Conservation (phyloP, 2,329 filamentous ascomycete species). For the Ophiostoma triangulosporum region DNA sequence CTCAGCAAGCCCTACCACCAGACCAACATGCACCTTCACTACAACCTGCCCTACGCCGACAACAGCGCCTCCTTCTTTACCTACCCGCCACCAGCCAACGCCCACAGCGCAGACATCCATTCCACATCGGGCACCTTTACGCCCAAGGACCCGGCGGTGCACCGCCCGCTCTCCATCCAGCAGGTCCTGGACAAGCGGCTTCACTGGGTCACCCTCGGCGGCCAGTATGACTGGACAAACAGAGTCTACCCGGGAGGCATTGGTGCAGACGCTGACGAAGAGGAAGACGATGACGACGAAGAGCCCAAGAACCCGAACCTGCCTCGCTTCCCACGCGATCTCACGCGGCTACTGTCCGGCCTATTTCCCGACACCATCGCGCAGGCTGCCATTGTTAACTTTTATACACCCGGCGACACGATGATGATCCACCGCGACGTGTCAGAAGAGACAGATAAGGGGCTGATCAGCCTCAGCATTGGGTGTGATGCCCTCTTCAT, state of each 20-base stretch:
- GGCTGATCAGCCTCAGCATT: constrained; percentile 72
- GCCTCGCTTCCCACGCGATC: constrained; percentile 54
- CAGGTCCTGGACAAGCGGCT: constrained; percentile 67
- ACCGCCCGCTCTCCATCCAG: constrained; percentile 56
- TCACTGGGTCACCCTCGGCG: constrained; percentile 88
- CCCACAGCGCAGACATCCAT: constrained; percentile 37
- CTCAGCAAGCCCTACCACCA: constrained; percentile 58
- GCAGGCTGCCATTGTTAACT: constrained; percentile 85
- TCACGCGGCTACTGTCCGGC: constrained; percentile 50
- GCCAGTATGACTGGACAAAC: constrained; percentile 91
- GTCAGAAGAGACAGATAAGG: constrained; percentile 66
- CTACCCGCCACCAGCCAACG: constrained; percentile 25
- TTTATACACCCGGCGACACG: constrained; percentile 83
- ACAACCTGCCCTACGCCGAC: constrained; percentile 21
- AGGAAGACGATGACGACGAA: constrained; percentile 18
- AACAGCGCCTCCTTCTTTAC: constrained; percentile 38
- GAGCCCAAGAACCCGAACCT: constrained; percentile 36
- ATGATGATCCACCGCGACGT: constrained; percentile 91
- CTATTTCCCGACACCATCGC: constrained; percentile 67
- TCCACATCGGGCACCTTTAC: constrained; percentile 37
- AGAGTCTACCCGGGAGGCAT: constrained; percentile 55
- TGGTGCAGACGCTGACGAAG: constrained; percentile 20
- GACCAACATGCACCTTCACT: constrained; percentile 55
- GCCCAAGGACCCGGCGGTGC: constrained; percentile 60
- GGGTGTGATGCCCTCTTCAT: constrained; percentile 88